Conservation (phyloP, 306 rosid genomes). For the Casuarina glauca region DNA sequence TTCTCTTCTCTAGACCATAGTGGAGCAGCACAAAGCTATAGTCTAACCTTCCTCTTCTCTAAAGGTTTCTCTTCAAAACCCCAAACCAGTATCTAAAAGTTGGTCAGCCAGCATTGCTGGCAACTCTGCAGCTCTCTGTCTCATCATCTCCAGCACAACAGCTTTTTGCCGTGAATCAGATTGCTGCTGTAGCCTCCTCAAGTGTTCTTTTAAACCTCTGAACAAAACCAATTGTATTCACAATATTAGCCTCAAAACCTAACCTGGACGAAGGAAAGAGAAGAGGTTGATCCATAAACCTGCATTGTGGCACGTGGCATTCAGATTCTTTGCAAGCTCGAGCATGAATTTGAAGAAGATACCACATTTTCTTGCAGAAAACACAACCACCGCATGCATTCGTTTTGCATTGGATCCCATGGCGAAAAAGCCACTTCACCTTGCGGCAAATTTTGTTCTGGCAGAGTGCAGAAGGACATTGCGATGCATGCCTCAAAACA, state of each 20-base stretch:
- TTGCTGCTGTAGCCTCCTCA: constrained; percentile 95
- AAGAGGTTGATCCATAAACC: constrained; percentile 45
- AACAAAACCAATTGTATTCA: background rate
- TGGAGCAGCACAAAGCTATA: constrained; percentile 33
- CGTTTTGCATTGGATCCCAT: constrained; percentile 86
- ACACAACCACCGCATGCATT: constrained; percentile 95
- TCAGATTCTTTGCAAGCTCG: constrained; percentile 97
- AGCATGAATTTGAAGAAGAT: constrained; percentile 96
- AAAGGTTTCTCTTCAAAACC: constrained; percentile 30
- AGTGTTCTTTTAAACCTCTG: constrained; percentile 94
- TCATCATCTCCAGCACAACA: constrained; percentile 99
- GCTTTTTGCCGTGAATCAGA: constrained; percentile 95
- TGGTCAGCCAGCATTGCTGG: constrained; percentile 66
- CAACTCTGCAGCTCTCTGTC: constrained; percentile 98
- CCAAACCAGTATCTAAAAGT: constrained; percentile 37
- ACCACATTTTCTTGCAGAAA: constrained; percentile 98
- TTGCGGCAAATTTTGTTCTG: constrained; percentile 91
- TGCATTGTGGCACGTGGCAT: constrained; percentile 98
- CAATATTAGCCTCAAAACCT: background rate
- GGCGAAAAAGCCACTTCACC: constrained; percentile 97
- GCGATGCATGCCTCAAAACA: constrained; percentile 94
- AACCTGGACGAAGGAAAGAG: background rate
- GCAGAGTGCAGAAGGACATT: constrained; percentile 86
- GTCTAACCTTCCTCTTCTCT: constrained; percentile 13
- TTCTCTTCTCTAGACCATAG: too few relatives aligned